Percentiles rank a stretch among this genome's conserved stretches.
These are phyloP conservation scores for Calonectria naviculata DNA, from an alignment of 2,329 filamentous ascomycete species.

Conservation along the genomic window DNA sequence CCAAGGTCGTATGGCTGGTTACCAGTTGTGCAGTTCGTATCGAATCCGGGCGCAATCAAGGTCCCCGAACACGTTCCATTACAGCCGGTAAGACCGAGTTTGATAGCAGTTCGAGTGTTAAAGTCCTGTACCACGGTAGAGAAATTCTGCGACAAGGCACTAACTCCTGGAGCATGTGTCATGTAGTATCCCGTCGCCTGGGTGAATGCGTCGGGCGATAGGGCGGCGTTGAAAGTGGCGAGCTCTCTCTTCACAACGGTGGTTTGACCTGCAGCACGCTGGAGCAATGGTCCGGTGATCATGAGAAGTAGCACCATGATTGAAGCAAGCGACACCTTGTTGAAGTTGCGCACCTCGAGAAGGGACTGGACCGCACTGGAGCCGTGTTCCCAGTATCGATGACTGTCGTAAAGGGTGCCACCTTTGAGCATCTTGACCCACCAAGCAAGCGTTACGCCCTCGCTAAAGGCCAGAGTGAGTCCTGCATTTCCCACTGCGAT, in stretches of 20 bases:
- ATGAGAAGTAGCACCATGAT: slow-evolving; percentile 1
- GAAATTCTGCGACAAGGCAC: slow-evolving; percentile 6
- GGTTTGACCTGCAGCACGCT: slow-evolving; percentile 1
- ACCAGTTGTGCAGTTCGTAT: not conserved
- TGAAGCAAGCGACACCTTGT: slow-evolving; percentile 12
- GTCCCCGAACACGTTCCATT: slow-evolving; percentile 5
- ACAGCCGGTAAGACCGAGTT: not conserved
- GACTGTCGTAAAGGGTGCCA: slow-evolving; percentile 8
- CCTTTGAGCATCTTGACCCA: slow-evolving; percentile 22
- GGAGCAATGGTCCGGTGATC: not conserved
- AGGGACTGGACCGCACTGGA: slow-evolving; percentile 5
- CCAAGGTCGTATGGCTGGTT: not conserved
- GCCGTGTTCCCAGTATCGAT: slow-evolving; percentile 16
- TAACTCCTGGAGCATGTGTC: not conserved
- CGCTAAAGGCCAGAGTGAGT: slow-evolving; percentile 4
- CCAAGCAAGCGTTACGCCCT: slow-evolving; percentile 14
- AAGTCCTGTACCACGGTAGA: slow-evolving; percentile 11
- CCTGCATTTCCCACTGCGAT: slow-evolving; percentile 10
- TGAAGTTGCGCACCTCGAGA: not conserved
- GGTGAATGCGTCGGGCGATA: not conserved
- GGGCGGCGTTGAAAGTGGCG: not conserved
- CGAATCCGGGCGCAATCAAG: slow-evolving; percentile 15
- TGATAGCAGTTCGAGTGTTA: not conserved
- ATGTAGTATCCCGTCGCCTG: slow-evolving; percentile 17
- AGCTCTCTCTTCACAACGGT: not conserved